A percentile compares a stretch with the other conserved stretches of the same genome.
Conservation (phyloP, 1,139 yeast genomes). For the Blastobotrys elegans region DNA sequence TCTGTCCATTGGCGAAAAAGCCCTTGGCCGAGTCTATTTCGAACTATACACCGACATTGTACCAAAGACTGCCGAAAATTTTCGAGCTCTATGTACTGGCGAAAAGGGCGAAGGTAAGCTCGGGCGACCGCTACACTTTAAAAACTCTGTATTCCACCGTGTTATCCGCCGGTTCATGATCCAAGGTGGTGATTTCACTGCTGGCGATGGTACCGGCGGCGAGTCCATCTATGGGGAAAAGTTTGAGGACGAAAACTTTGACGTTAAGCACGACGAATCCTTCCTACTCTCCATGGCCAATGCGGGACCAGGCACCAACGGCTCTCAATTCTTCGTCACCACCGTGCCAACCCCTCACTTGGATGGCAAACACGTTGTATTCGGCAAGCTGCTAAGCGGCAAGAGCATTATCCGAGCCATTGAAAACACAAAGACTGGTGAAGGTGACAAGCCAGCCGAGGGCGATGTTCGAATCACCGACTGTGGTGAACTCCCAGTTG, state of each 20-base stretch:
- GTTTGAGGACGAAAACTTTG: constrained; percentile 89
- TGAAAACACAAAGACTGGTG: constrained; percentile 65
- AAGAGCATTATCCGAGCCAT: constrained; percentile 72
- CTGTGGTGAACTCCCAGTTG: constrained; percentile 67
- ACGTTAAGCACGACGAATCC: constrained; percentile 71
- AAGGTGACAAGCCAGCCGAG: constrained; percentile 63
- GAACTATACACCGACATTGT: constrained; percentile 75
- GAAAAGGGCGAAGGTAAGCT: constrained; percentile 65
- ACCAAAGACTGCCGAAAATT: constrained; percentile 92
- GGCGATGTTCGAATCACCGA: constrained; percentile 70
- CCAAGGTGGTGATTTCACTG: constrained; percentile 89
- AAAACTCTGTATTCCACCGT: constrained; percentile 83
- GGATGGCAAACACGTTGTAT: constrained; percentile 94
- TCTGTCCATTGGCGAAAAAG: constrained; percentile 58
- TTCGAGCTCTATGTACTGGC: constrained; percentile 86
- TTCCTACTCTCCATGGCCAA: constrained; percentile 93
- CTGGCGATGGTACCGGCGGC: constrained; percentile 88
- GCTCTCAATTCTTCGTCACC: constrained; percentile 87
- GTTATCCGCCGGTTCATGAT: constrained; percentile 56
- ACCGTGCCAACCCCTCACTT: constrained; percentile 80
- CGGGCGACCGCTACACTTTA: constrained; percentile 66
- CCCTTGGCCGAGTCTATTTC: constrained; percentile 67
- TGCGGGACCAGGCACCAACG: constrained; percentile 92
- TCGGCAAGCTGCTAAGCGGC: constrained; percentile 84
- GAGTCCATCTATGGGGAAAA: constrained; percentile 93